Base-by-base conservation (phyloP, 352 stramenopile genomes). In the Phytophthora cryptogea region DNA sequence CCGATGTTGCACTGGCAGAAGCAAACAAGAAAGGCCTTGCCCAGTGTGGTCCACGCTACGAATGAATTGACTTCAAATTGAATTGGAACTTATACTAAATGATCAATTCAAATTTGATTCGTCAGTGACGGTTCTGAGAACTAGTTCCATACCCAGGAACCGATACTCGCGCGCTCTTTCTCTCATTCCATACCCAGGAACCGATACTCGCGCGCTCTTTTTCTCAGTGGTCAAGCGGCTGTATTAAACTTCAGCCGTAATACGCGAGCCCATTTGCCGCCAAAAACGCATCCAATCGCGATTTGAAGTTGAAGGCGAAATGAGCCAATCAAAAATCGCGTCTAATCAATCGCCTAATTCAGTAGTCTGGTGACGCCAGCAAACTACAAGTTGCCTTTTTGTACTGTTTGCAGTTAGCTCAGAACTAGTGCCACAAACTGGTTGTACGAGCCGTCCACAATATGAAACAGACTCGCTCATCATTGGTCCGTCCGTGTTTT, bases 301-400 rank as follows among this genome's bases (percentile, higher is more conserved):
- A n/a, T 50, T 62, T 53, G 43, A 67, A 53, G 51, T 67, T 67
- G 59, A 63, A 67, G 51, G 27, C 33, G 10, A 14, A 42, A 30
- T 33, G 23, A 56, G 7, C 47, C 46, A 56, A 58, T 58, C 43
- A 46, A n/a, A 33, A 35, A 53, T 43, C 32, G 46, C 59, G 59
- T 63, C 59, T 50, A 68, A 68, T 68, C 59, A 68, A 41, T 68
- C 41, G 31, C 59, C 17, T 63, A 68, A 49, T 11, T 57, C 39
- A 68, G 53, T 68, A 68, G 7, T 4, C n/a, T 43, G 3, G 30
- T 6, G 5, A n/a, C 0, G 8, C 8, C n/a, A 2, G 9, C 8
- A 26, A 23, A 23, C 20, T 23, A 23, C 20, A 23, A 41, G 40
- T 54, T 61, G 43, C 43, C 27, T 45, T 41, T 56, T 45, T 51